Percentiles rank a stretch among this genome's conserved stretches.
These are phyloP conservation scores for Epichloe uncinata DNA, from an alignment of 2,329 filamentous ascomycete species.

Conservation along the genomic window DNA sequence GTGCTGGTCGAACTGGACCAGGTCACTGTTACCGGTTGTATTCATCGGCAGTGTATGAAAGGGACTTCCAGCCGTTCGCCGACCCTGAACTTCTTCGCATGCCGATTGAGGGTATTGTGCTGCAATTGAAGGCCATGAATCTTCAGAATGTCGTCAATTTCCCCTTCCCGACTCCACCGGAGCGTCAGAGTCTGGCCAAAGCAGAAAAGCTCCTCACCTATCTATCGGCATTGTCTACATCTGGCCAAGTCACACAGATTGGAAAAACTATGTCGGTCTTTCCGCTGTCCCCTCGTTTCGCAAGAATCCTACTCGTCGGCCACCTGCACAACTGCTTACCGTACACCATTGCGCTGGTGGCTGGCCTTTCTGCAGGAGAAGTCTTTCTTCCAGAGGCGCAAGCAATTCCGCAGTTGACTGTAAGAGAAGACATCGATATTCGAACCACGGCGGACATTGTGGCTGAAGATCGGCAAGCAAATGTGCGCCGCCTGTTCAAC, in stretches of 20 bases:
- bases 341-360: conserved; percentile 79
- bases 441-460: conserved; percentile 55
- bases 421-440: conserved; percentile 32
- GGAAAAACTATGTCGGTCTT: conserved; percentile 79
- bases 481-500: conserved; percentile 48
- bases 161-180: conserved; percentile 80
- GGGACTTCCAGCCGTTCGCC: conserved; percentile 74
- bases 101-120: conserved; percentile 81
- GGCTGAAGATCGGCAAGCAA: conserved; percentile 56
- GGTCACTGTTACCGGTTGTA: conserved; percentile 94
- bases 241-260: conserved; percentile 63
- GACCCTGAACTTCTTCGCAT: conserved; percentile 83
- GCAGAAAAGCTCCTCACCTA: conserved; percentile 81
- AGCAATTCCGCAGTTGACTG: conserved; percentile 45
- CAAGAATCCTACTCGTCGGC: conserved; percentile 82
- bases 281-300: conserved; percentile 79
- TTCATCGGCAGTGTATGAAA: conserved; percentile 85
- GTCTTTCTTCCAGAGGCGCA: conserved; percentile 76
- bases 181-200: conserved; percentile 59
- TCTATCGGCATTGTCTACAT: conserved; percentile 61
- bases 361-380: conserved; percentile 77
- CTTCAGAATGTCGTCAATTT: conserved; percentile 85
- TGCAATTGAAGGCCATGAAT: conserved; percentile 92
- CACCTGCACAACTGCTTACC: conserved; percentile 70
- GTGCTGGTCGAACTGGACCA: conserved; percentile 87